phyloP scores from a whole-genome alignment of 108 stramenopile genomes.

The Aureococcus anophagefferens region DNA sequence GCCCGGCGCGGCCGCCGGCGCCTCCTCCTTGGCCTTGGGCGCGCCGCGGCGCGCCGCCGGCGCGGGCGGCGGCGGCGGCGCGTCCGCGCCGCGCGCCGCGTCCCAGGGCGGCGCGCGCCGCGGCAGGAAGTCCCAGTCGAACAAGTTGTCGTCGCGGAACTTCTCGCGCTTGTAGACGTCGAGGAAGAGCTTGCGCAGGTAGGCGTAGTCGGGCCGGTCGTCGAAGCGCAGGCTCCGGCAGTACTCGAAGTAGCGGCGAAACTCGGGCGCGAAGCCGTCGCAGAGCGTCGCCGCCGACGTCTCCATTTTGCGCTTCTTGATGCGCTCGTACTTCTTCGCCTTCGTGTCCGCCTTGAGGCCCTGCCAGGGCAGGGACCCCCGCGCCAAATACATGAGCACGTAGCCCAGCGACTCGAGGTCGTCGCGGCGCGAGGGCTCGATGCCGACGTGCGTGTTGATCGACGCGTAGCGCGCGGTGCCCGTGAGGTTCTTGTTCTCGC shows the following conservation, averaged over 20 bases:
- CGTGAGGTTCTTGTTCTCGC: constrained; percentile 97
- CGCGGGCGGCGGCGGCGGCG: too few species aligned
- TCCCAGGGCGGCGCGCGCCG: too few species aligned
- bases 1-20: too few species aligned
- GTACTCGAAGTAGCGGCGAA: constrained; percentile 98
- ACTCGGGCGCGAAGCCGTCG: constrained; percentile 87
- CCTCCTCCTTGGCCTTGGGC: too few species aligned
- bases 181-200: constrained; percentile 89
- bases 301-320: constrained; percentile 99
- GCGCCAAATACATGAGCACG: constrained; percentile 98
- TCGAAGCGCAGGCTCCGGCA: constrained; percentile 94
- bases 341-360: constrained; percentile 99
- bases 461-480: constrained; percentile 97
- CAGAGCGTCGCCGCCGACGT: constrained; percentile 73
- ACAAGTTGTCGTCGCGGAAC: constrained; percentile 98
- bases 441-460: constrained; percentile 95
- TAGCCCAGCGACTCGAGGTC: constrained; percentile 99
- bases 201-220: constrained; percentile 97
- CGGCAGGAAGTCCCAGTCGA: constrained; percentile 98
- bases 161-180: constrained; percentile 92
- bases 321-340: constrained; percentile 98
- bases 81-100: too few species aligned
- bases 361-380: constrained; percentile 97
- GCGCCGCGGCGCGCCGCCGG: too few species aligned
- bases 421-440: constrained; percentile 90